Conservation (phyloP, 1,139 yeast species). For the Pichia sp. region DNA sequence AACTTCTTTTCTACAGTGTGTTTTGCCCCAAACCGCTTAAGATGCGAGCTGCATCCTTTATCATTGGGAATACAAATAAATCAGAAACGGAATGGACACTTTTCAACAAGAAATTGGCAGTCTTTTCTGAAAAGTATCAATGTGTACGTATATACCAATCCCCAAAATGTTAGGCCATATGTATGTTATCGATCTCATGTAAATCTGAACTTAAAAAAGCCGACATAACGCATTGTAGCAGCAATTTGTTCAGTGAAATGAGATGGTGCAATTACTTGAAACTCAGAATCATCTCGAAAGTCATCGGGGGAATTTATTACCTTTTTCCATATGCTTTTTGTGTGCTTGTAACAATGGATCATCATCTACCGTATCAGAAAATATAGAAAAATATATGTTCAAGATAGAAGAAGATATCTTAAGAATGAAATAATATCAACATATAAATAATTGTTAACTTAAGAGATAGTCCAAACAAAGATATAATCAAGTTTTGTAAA, state of each 20-base stretch:
- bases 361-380: not conserved
- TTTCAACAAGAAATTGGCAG: not conserved
- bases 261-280: too few species aligned
- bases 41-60: conserved; percentile 5
- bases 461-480: conserved; percentile 7
- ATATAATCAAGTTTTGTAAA: conserved; percentile 22
- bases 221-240: too few species aligned
- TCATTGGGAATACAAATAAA: not conserved
- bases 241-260: too few species aligned
- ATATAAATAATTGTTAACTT: conserved; percentile 2
- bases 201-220: too few species aligned
- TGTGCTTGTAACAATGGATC: not conserved
- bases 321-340: too few species aligned
- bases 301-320: too few species aligned
- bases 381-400: not conserved
- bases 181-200: not conserved
- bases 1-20: conserved; percentile 12
- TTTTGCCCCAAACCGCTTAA: conserved; percentile 9
- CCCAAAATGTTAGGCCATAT: not conserved
- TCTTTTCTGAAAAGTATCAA: not conserved
- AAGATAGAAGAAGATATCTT: conserved; percentile 1
- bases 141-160: conserved; percentile 28
- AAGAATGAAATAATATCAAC: not conserved
- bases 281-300: too few species aligned
- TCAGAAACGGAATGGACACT: not conserved